A percentile compares a stretch with the other conserved stretches of the same genome.
These are phyloP conservation scores for Pistacia vera DNA, from an alignment of 345 rosid genomes.

Conservation along the genomic window DNA sequence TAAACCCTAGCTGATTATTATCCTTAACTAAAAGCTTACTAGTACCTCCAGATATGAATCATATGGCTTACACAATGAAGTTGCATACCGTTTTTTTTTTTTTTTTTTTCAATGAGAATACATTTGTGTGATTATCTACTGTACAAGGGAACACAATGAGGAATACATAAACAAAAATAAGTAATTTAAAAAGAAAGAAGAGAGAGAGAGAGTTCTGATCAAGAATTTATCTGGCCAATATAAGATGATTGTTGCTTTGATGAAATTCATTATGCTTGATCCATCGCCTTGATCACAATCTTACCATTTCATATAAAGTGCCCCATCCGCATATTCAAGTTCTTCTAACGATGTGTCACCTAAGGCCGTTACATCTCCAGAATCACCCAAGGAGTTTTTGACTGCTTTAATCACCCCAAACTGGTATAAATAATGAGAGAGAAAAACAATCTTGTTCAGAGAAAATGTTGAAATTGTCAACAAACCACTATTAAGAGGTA, in stretches of 20 bases:
- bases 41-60: neutral
- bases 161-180: neutral
- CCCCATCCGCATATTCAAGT: conserved; percentile 86
- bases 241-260: conserved; percentile 63
- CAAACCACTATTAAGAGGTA: neutral
- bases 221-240: conserved; percentile 46
- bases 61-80: neutral
- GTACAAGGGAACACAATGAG: conserved; percentile 11
- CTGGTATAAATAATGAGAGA: conserved; percentile 32
- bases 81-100: neutral
- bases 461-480: neutral
- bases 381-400: conserved; percentile 53
- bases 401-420: conserved; percentile 89
- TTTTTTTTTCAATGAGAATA: neutral
- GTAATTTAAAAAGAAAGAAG: too few species aligned
- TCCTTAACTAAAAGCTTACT: neutral
- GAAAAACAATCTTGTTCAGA: conserved; percentile 21
- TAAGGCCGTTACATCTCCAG: conserved; percentile 73
- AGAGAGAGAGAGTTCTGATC: conserved; percentile 3
- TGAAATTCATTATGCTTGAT: conserved; percentile 52
- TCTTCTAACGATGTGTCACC: conserved; percentile 98
- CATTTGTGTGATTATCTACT: too few species aligned
- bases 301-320: conserved; percentile 82
- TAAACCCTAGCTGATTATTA: too few species aligned
- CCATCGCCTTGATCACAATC: conserved; percentile 64